Base-by-base conservation (phyloP, 352 stramenopile species). In the Globisporangium uncinulatum region DNA sequence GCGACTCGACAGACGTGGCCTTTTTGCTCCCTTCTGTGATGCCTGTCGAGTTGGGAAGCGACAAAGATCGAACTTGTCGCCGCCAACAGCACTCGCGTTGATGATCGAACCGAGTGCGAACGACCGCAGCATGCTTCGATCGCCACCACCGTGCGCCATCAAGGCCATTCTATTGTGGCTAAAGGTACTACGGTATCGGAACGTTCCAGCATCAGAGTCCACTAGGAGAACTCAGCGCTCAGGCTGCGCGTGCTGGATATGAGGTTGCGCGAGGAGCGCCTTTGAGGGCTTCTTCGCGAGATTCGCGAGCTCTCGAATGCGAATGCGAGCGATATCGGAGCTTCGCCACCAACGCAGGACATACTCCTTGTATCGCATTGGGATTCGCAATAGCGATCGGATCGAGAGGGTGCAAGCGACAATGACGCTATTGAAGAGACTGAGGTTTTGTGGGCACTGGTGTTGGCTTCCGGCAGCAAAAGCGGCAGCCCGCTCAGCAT, bases 261-360 rank as follows among this genome's bases (percentile, higher is more conserved):
- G 29, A 50, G n/a, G n/a, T n/a, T n/a, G n/a, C n/a, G n/a, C n/a
- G n/a, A n/a, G n/a, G n/a, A n/a, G n/a, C n/a, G n/a, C n/a, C n/a
- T n/a, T n/a, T n/a, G n/a, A n/a, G n/a, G n/a, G n/a, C n/a, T 62
- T 1, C 7, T 56, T 14, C 24, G 31, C n/a, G 56, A 56, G 6
- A 34, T 51, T 37, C 37, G 56, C 48, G 47, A 56, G 49, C 47
- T 62, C 19, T 55, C 47, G 29, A 31, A n/a, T 32, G 13, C 48
- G n/a, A n/a, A n/a, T n/a, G n/a, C n/a, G n/a, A n/a, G n/a, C n/a
- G 24, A 50, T 62, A 29, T 29, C 14, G 8, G 56, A 56, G 7
- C 24, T 56, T 0, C 56, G 42, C 37, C 39, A 29, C 4, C 24
- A 29, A 29, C 24, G 24, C 24, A 29, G 24, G 24, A 29, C 24